Evolutionary conservation across 2,329 filamentous ascomycete genomes (phyloP), one percentile per base, ranked within the genome.

Genomic region (Colletotrichum sp.): DNA sequence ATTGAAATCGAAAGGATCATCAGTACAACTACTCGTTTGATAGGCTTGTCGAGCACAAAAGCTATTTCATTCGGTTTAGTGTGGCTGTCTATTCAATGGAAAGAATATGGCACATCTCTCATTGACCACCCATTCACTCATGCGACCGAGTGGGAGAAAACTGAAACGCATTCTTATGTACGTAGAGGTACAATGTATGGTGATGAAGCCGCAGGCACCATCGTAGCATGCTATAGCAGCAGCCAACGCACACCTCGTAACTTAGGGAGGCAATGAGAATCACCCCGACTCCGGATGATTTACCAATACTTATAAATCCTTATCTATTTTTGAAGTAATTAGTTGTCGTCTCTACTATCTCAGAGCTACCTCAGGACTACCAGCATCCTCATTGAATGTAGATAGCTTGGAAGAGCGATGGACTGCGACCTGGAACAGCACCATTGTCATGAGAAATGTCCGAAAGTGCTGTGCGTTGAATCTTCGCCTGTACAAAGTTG

Each of bases 251-350:
- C 15, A 39, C 36, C 36, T 39, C 15, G 16, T 39, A 18, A 39
- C 16, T n/a, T 4, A 48, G 18, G 9, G 39, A n/a, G 18, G 9
- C 6, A 48, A n/a, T 48, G 2, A 2, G 1, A 48, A n/a, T n/a
- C 1, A n/a, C 16, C 2, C 9, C 36, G 10, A 12, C 2, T 3
- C 0, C 18, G 9, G 39, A 48, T 12, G 9, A 48, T 2, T 12
- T 6, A 48, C 9, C 18, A n/a, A 12, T n/a, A 12, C 1, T 48
- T 1, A 2, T n/a, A 4, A n/a, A n/a, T 9, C 18, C 0, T 12
- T 2, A 12, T 12, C 9, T 7, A 1, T n/a, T n/a, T 48, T 1
- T n/a, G 5, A 5, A 48, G 43, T 52, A 13, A 21, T 52, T 21
- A n/a, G n/a, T 21, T 6, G 43, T 52, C 6, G n/a, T 13, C 5